phyloP scores from a whole-genome alignment of 805 yeast genomes.

The Saccharomyces cerevisiae region DNA sequence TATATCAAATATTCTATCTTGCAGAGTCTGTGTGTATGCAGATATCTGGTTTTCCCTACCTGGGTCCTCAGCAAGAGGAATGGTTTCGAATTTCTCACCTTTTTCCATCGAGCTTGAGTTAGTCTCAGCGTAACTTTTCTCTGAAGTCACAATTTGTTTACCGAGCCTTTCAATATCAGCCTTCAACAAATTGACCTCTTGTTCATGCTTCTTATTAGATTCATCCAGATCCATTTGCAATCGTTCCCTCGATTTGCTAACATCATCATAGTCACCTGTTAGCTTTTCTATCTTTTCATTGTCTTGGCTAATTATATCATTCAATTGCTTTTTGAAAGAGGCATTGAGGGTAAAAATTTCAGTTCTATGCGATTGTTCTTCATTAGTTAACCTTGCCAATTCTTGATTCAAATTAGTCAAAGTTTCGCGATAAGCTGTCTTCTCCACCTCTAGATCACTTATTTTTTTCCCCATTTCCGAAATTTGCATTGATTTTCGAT shows the following conservation, averaged over 20 bases:
- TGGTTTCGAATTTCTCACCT: not conserved
- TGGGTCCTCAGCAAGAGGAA: not conserved
- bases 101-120: not conserved
- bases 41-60: not conserved
- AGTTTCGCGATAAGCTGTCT: conserved; percentile 26
- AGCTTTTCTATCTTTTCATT: not conserved
- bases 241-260: not conserved
- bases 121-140: not conserved
- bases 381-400: conserved; percentile 21
- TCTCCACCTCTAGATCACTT: conserved; percentile 20
- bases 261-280: not conserved
- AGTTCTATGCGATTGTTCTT: conserved; percentile 6
- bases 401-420: conserved; percentile 22
- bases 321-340: conserved; percentile 18
- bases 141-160: not conserved
- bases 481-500: not conserved
- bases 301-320: conserved; percentile 8
- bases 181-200: not conserved
- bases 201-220: not conserved
- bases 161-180: not conserved
- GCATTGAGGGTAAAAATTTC: conserved; percentile 16
- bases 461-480: conserved; percentile 2
- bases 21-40: not conserved
- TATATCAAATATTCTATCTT: conserved; percentile 23
- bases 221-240: not conserved